Conservation (phyloP, 306 rosid genomes). For the Castanospermum australe region DNA sequence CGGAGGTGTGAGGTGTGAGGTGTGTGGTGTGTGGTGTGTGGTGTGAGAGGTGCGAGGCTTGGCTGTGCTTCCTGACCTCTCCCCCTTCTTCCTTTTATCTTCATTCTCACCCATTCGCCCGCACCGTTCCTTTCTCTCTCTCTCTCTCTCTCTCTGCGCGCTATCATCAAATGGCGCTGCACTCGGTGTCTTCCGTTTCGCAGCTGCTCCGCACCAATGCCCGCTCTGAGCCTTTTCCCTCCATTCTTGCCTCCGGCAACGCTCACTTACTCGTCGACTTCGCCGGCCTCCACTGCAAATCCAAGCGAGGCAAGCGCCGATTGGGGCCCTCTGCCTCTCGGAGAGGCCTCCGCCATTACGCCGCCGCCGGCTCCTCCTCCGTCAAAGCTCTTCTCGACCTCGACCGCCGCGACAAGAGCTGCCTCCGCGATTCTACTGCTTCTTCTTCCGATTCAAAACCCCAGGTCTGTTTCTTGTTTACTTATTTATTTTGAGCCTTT, state of each 20-base stretch:
- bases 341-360: constrained; percentile 27
- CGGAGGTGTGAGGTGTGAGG: background rate
- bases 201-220: constrained; percentile 43
- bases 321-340: constrained; percentile 31
- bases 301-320: constrained; percentile 49
- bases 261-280: constrained; percentile 57
- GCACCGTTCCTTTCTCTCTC: constrained; percentile 8
- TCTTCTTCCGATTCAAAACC: constrained; percentile 40
- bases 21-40: background rate
- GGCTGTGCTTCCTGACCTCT: constrained; percentile 45
- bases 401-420: constrained; percentile 12
- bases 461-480: constrained; percentile 53
- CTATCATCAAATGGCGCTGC: constrained; percentile 64
- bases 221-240: constrained; percentile 35
- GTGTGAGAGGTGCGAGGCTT: constrained; percentile 26
- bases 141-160: constrained; percentile 9
- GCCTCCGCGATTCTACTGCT: constrained; percentile 17
- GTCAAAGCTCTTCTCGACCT: constrained; percentile 59
- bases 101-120: constrained; percentile 30
- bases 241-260: constrained; percentile 27
- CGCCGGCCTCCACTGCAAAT: constrained; percentile 43
- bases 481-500: background rate
- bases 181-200: constrained; percentile 52
- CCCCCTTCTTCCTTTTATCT: constrained; percentile 48
- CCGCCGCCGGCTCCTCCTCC: constrained; percentile 33